Base-by-base conservation (phyloP, 371 early-diverging fungal genomes). In the Mortierella sp. region DNA sequence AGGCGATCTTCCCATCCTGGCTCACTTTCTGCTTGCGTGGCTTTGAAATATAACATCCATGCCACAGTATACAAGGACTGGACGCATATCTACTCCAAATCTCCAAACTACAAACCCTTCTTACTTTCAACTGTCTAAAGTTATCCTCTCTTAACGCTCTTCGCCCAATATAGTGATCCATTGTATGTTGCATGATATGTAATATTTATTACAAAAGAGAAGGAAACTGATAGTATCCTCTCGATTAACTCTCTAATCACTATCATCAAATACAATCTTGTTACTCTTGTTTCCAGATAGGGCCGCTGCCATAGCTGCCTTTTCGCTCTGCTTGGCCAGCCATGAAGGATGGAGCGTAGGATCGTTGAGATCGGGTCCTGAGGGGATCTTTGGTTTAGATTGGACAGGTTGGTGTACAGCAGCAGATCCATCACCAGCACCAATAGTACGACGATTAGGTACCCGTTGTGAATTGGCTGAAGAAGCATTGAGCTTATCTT, bases 241-340 rank as follows among this genome's bases (percentile, higher is more conserved):
- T 22, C 31, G 3, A 10, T 15, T 4, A 17, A 26, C 3, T 17
- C n/a, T 22, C 23, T 58, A 74, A n/a, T 80, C 83, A 60, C 70
- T 80, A 45, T 80, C 83, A 31, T 67, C 83, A 72, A 79, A 75
- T 32, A 72, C 73, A 66, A 80, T 75, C 76, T 79, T 83, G 56
- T 68, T 80, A 37, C 81, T 75, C 78, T 76, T 80, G 73, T 55
- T 64, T 37, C 73, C 76, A n/a, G 82, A 68, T 22, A 81, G 56
- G n/a, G 83, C 75, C 19, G 71, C 68, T 3, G 85, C 74, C 29
- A 83, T 66, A 7, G 76, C 76, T 22, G 74, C 72, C 66, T 74
- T 73, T 68, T 83, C 83, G 32, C 60, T 76, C 64, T 76, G 71
- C 75, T 83, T 83, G 43, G 83, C 83, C 54, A 74, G 31, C 83